A percentile compares a stretch with the other conserved stretches of the same genome.
Conservation (phyloP, 768 basidiomycete species). For the Trametes cingulata region DNA sequence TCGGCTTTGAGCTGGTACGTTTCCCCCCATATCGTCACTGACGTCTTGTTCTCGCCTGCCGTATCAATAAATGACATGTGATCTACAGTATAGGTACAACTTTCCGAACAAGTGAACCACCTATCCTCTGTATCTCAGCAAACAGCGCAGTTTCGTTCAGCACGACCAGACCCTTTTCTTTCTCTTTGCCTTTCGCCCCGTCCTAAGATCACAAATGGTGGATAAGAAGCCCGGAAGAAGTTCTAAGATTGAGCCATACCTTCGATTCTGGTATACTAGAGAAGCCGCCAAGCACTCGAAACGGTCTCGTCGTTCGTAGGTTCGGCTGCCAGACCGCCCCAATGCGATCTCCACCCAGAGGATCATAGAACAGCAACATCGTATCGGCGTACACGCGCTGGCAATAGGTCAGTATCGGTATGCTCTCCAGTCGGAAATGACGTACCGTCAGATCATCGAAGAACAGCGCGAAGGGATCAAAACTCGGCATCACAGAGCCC, state of each 20-base stretch:
- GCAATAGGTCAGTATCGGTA: constrained; percentile 2
- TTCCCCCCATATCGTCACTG: no score
- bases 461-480: constrained; percentile 74
- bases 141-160: constrained; percentile 70
- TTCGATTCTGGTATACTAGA: constrained; percentile 57
- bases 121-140: constrained; percentile 76
- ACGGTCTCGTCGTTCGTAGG: constrained; percentile 59
- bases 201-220: not conserved
- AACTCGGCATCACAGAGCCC: constrained; percentile 55
- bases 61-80: no score
- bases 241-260: constrained; percentile 22
- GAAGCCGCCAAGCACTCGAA: constrained; percentile 83
- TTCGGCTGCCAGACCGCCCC: constrained; percentile 88
- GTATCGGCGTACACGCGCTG: constrained; percentile 76
- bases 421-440: not conserved
- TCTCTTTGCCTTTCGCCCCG: constrained; percentile 30
- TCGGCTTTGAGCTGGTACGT: no score
- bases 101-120: constrained; percentile 60
- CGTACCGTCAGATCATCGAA: constrained; percentile 73
- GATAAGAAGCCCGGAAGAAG: not conserved
- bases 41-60: no score
- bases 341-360: constrained; percentile 73
- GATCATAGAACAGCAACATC: constrained; percentile 82
- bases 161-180: constrained; percentile 59
- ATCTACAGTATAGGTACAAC: constrained; percentile 11